Percentiles rank a stretch among this genome's conserved stretches.
Evolutionary conservation across 2,329 filamentous ascomycete genomes (phyloP).

Genomic region (Claviceps sp.): DNA sequence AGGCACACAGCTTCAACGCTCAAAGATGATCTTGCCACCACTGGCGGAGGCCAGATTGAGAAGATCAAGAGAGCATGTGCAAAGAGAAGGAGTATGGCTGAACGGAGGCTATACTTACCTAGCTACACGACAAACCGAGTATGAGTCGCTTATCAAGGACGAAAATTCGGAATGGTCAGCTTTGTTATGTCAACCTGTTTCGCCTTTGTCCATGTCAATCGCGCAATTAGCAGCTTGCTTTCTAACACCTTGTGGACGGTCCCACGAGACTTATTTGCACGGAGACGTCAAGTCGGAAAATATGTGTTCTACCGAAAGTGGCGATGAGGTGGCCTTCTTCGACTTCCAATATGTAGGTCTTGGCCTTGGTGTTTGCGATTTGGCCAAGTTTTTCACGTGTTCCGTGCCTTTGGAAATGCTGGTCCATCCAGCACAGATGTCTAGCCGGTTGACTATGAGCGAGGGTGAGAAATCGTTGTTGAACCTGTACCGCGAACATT

Average conservation of each 20-base stretch:
- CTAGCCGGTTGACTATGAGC: constrained; percentile 32
- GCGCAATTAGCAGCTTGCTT: constrained; percentile 40
- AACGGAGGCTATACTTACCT: constrained; percentile 60
- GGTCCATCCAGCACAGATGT: constrained; percentile 15
- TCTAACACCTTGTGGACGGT: constrained; percentile 30
- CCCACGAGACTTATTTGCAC: constrained; percentile 46
- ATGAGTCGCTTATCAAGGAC: constrained; percentile 31
- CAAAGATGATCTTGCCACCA: constrained; percentile 36
- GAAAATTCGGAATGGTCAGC: constrained; percentile 40
- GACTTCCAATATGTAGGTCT: constrained; percentile 58
- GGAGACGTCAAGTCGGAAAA: constrained; percentile 61
- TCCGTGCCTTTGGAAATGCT: constrained; percentile 46
- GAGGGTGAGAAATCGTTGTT: constrained; percentile 38
- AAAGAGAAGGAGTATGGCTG: constrained; percentile 35
- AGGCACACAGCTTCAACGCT: constrained; percentile 8
- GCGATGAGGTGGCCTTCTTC: constrained; percentile 45
- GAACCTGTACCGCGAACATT: constrained; percentile 28
- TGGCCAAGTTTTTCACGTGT: constrained; percentile 55
- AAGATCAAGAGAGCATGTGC: constrained; percentile 4
- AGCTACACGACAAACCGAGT: constrained; percentile 46
- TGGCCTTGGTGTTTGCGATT: constrained; percentile 50
- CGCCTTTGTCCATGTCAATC: constrained; percentile 19
- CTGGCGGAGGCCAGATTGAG: constrained; percentile 34
- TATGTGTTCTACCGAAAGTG: constrained; percentile 40
- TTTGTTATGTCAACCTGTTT: constrained; percentile 27